Evolutionary conservation across 108 stramenopile species (phyloP).

Genomic region (Phaeodactylum tricornutum): DNA sequence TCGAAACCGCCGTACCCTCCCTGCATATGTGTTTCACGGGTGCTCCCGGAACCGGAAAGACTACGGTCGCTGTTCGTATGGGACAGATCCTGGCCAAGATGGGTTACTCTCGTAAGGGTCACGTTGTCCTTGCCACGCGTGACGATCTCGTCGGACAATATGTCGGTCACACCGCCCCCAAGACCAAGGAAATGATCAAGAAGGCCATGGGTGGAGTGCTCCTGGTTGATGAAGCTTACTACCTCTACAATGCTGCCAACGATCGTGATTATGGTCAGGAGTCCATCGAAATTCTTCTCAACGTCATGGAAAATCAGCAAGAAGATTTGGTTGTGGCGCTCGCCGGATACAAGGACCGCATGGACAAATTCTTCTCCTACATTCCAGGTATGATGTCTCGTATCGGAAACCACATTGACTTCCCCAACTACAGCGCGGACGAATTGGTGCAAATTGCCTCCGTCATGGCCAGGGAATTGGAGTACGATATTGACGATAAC

Average conservation of each 20-base stretch:
- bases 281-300: slow-evolving; percentile 97
- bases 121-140: slow-evolving; percentile 95
- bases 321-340: slow-evolving; percentile 97
- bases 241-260: slow-evolving; percentile 97
- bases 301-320: slow-evolving; percentile 96
- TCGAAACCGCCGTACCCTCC: slow-evolving; percentile 93
- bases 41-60: slow-evolving; percentile 97
- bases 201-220: slow-evolving; percentile 94
- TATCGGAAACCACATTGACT: slow-evolving; percentile 98
- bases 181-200: slow-evolving; percentile 99
- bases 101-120: slow-evolving; percentile 95
- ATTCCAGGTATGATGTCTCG: slow-evolving; percentile 98
- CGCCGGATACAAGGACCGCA: slow-evolving; percentile 98
- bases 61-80: slow-evolving; percentile 96
- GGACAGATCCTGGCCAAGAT: slow-evolving; percentile 97
- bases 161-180: slow-evolving; percentile 97
- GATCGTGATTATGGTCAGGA: slow-evolving; percentile 98
- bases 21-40: slow-evolving; percentile 98
- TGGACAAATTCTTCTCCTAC: slow-evolving; percentile 98
- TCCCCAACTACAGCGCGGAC: slow-evolving; percentile 94
- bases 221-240: slow-evolving; percentile 98
- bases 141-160: slow-evolving; percentile 98
- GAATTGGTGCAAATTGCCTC: slow-evolving; percentile 89
- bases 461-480: slow-evolving; percentile 87
- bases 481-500: slow-evolving; percentile 74